Evolutionary conservation across 2,329 filamentous ascomycete genomes (phyloP).

Genomic region (Fusarium cicatricum): DNA sequence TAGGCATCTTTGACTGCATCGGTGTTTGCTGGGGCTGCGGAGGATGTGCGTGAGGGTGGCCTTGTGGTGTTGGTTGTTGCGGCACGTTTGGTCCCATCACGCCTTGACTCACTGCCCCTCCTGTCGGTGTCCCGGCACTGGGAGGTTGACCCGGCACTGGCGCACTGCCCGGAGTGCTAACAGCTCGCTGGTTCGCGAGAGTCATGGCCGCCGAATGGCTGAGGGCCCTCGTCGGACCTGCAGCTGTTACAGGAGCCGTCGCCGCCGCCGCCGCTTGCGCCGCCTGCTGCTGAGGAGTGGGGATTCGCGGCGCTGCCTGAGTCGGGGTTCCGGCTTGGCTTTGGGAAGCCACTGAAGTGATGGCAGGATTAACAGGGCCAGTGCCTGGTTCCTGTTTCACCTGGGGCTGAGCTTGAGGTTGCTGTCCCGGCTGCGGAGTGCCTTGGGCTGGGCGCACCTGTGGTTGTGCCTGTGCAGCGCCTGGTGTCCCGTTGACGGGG

Average conservation of each 20-base stretch:
- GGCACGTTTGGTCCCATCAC: slow-evolving; percentile 45
- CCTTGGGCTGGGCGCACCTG: slow-evolving; percentile 42
- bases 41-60: slow-evolving; percentile 60
- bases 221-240: slow-evolving; percentile 53
- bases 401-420: slow-evolving; percentile 38
- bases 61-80: slow-evolving; percentile 46
- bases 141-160: slow-evolving; percentile 44
- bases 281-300: slow-evolving; percentile 62
- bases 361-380: slow-evolving; percentile 58
- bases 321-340: slow-evolving; percentile 57
- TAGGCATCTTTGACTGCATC: slow-evolving; percentile 74
- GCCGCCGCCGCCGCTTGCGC: slow-evolving; percentile 48
- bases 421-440: slow-evolving; percentile 38
- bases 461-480: slow-evolving; percentile 37
- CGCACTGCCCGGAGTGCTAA: slow-evolving; percentile 46
- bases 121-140: slow-evolving; percentile 43
- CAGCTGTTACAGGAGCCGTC: slow-evolving; percentile 49
- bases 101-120: slow-evolving; percentile 43
- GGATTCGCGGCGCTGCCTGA: slow-evolving; percentile 56
- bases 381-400: slow-evolving; percentile 49
- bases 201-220: slow-evolving; percentile 60
- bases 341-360: slow-evolving; percentile 50
- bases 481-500: slow-evolving; percentile 42
- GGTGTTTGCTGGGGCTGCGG: slow-evolving; percentile 51
- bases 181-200: slow-evolving; percentile 55